These are phyloP conservation scores for Globisporangium alternatum DNA, from an alignment of 352 stramenopile genomes.

Conservation along the genomic window DNA sequence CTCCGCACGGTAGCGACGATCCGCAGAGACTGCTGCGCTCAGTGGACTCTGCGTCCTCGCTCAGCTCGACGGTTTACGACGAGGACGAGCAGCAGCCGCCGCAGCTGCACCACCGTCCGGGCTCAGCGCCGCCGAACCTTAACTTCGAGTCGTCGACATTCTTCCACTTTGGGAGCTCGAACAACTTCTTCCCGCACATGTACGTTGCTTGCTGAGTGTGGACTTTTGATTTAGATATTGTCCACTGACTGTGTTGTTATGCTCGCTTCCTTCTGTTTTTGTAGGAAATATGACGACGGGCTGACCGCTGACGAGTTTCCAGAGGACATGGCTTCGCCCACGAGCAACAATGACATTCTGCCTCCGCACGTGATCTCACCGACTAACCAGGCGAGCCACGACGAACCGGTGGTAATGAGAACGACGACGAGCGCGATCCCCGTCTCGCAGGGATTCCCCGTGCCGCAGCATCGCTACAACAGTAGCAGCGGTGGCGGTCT, in stretches of 20 bases:
- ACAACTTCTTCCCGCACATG: constrained; percentile 47
- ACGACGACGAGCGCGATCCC: constrained; percentile 2
- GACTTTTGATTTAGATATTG: background rate
- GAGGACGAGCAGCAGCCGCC: constrained; percentile 22
- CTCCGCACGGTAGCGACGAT: constrained; percentile 14
- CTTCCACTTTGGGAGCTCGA: constrained; percentile 40
- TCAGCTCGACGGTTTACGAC: constrained; percentile 26
- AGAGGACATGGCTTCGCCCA: constrained; percentile 12
- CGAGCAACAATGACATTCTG: constrained; percentile 32
- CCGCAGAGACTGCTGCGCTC: constrained; percentile 15
- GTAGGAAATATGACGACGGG: constrained; percentile 42
- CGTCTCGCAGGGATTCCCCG: constrained; percentile 12
- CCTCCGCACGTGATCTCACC: constrained; percentile 29
- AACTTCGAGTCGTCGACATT: constrained; percentile 45
- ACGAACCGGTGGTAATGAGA: constrained; percentile 11
- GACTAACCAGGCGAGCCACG: constrained; percentile 45
- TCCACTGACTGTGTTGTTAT: background rate
- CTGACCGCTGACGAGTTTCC: constrained; percentile 7
- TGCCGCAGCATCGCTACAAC: constrained; percentile 6
- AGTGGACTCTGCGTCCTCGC: constrained; percentile 23
- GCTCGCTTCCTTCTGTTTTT: background rate
- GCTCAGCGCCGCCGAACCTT: constrained; percentile 21
- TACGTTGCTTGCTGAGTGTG: constrained; percentile 7
- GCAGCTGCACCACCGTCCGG: constrained; percentile 13
- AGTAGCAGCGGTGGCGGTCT: background rate